Conservation (phyloP, 495 filamentous ascomycete genomes). For the Neurospora sublineolata region DNA sequence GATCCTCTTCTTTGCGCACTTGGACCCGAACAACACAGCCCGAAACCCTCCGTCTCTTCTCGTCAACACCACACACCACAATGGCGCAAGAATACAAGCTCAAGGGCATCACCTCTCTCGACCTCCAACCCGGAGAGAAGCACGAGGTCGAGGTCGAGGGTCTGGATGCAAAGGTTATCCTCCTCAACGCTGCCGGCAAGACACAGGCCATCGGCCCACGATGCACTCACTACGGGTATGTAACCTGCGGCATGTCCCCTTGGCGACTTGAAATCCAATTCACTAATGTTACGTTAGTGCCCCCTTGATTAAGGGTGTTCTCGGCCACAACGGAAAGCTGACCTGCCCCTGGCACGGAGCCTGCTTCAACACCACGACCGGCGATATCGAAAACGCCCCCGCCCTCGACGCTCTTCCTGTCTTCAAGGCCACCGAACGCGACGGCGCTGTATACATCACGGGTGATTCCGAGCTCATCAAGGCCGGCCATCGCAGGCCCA, state of each 20-base stretch:
- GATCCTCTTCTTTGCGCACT: background rate
- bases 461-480: constrained; percentile 75
- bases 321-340: constrained; percentile 69
- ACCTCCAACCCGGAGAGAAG: constrained; percentile 69
- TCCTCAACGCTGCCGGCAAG: constrained; percentile 63
- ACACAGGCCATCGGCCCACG: constrained; percentile 71
- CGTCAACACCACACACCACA: background rate
- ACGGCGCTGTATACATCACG: constrained; percentile 74
- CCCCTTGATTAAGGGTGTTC: constrained; percentile 70
- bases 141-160: constrained; percentile 84
- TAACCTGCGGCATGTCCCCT: background rate
- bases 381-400: constrained; percentile 90
- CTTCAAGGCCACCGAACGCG: constrained; percentile 68
- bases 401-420: constrained; percentile 70
- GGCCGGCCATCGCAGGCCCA: constrained; percentile 55
- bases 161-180: constrained; percentile 72
- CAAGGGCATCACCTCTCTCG: constrained; percentile 61
- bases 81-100: constrained; percentile 73
- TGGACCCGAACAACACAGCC: background rate
- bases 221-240: constrained; percentile 75
- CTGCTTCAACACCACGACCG: constrained; percentile 81
- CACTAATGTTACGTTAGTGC: constrained; percentile 27
- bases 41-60: background rate
- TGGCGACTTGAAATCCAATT: background rate
- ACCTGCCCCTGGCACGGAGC: constrained; percentile 97